Evolutionary conservation across 169 alveolate genomes (phyloP).

Genomic region (Plasmodium malariae): DNA sequence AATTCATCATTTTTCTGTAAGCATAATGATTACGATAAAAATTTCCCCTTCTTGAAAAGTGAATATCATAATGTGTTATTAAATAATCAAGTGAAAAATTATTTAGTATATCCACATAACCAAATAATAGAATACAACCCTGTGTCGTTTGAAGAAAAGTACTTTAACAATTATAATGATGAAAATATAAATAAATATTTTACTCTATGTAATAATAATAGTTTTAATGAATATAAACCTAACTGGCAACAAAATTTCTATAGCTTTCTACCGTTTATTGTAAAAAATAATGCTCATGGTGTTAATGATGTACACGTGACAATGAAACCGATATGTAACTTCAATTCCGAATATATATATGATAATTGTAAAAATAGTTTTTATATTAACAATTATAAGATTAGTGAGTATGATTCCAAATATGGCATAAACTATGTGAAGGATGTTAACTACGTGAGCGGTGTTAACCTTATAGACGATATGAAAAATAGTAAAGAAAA

Average conservation of each 20-base stretch:
- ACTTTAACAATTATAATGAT: constrained; percentile 7
- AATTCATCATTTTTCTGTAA: constrained; percentile 10
- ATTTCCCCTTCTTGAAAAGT: neutral
- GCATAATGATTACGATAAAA: neutral
- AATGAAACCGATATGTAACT: constrained; percentile 5
- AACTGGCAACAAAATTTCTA: neutral
- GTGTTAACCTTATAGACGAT: too few relatives aligned
- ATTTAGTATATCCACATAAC: constrained; percentile 9
- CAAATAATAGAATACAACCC: neutral
- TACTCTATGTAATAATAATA: neutral
- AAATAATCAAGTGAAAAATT: constrained; percentile 1
- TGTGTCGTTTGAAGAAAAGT: neutral
- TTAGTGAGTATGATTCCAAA: neutral
- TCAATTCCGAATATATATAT: neutral
- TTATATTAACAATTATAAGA: neutral
- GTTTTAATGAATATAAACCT: neutral
- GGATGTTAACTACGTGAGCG: too few relatives aligned
- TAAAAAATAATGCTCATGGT: neutral
- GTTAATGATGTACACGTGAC: constrained; percentile 13
- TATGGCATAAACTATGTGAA: neutral
- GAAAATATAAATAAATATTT: constrained; percentile 1
- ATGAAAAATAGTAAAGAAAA: neutral
- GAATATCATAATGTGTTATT: neutral
- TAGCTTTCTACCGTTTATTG: neutral
- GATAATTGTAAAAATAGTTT: neutral